Conservation (phyloP, 176 grass and related monocot genomes). For the Oryza nivara region DNA sequence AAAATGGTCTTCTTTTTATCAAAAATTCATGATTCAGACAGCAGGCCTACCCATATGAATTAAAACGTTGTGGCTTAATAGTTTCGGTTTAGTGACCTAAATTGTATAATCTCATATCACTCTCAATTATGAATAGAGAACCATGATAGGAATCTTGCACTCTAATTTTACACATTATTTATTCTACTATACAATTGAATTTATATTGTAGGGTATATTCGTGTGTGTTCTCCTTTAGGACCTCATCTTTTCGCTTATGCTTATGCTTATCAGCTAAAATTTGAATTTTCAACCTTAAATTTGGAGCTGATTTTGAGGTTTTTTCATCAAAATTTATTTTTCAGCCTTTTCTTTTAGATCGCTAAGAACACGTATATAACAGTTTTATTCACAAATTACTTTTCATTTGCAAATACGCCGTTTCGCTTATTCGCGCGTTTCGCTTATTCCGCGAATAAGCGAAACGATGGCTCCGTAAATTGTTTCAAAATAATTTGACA, state of each 20-base stretch:
- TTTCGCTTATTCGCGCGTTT: no score
- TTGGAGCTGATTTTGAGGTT: no score
- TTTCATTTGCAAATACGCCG: no score
- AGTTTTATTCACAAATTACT: no score
- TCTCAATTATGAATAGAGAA: not conserved
- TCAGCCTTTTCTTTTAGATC: no score
- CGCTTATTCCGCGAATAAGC: no score
- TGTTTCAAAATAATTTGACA: not conserved
- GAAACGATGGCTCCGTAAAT: not conserved
- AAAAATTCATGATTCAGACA: not conserved
- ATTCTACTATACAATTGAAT: not conserved
- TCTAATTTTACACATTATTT: slow-evolving; percentile 1
- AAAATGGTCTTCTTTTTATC: not conserved
- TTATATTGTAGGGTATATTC: slow-evolving; percentile 4
- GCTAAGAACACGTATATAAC: no score
- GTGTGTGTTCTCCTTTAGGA: not conserved
- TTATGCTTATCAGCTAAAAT: no score
- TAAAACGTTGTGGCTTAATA: no score
- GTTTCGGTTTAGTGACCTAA: not conserved
- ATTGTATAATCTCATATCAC: not conserved
- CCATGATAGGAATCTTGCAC: not conserved
- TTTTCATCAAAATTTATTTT: no score
- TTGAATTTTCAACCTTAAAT: no score
- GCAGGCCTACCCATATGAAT: not conserved
- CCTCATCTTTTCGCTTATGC: no score